Conservation (phyloP, 306 rosid genomes). For the Trifolium dubium region DNA sequence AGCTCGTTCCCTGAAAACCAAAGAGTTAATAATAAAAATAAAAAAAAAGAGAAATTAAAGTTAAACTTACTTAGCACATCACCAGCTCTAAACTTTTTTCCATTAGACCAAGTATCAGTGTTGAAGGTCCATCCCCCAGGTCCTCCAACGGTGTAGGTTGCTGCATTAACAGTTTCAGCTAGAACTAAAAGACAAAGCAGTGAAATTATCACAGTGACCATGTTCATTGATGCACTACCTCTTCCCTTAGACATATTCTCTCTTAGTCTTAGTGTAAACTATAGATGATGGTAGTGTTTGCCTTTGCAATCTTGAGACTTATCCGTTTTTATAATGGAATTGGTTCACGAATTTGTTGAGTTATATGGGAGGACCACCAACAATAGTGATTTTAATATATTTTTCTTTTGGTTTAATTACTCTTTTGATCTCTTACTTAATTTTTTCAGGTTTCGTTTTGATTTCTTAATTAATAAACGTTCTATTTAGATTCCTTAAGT, state of each 20-base stretch:
- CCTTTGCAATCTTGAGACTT: conserved; percentile 29
- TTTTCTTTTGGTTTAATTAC: no score
- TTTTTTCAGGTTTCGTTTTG: no score
- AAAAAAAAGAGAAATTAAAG: not conserved
- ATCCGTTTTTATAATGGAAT: conserved; percentile 41
- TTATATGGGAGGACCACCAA: conserved; percentile 4
- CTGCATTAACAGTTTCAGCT: conserved; percentile 47
- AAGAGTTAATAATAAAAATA: no score
- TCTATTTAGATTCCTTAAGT: no score
- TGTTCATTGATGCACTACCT: conserved; percentile 58
- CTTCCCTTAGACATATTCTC: conserved; percentile 61
- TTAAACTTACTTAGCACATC: conserved; percentile 58
- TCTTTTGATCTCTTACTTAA: no score
- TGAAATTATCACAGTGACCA: conserved; percentile 29
- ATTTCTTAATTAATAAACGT: no score
- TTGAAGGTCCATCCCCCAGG: conserved; percentile 64
- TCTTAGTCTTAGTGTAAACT: not conserved
- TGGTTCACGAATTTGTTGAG: not conserved
- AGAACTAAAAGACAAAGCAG: conserved; percentile 46
- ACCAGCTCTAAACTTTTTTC: conserved; percentile 61
- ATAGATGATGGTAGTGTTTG: not conserved
- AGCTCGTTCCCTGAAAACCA: no score
- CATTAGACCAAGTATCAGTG: conserved; percentile 56
- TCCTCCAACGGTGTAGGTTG: conserved; percentile 59
- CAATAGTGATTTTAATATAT: no score